Conservation (phyloP, 345 rosid genomes). For the Populus alba region DNA sequence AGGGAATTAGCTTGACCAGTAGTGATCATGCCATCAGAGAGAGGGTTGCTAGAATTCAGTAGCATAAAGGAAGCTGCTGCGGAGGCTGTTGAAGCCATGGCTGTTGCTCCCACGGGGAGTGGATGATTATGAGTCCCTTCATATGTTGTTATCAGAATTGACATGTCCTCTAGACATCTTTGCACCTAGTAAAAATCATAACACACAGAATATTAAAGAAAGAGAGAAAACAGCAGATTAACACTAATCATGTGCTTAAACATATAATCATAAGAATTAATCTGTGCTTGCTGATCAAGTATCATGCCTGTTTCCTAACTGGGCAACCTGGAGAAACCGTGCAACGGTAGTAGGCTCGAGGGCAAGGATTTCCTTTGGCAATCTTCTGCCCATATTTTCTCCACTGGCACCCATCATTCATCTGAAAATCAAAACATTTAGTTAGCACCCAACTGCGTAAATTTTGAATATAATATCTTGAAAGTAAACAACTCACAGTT, state of each 20-base stretch:
- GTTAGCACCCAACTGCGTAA: not conserved
- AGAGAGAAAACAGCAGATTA: not conserved
- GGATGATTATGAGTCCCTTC: constrained; percentile 64
- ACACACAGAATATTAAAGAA: not conserved
- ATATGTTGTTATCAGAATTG: constrained; percentile 58
- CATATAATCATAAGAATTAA: no score
- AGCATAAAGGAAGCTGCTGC: constrained; percentile 48
- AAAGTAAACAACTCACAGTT: constrained; percentile 32
- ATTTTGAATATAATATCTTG: not conserved
- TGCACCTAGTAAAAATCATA: constrained; percentile 35
- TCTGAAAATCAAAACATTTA: constrained; percentile 13
- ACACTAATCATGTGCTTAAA: not conserved
- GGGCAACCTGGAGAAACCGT: constrained; percentile 50
- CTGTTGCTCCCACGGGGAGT: constrained; percentile 58
- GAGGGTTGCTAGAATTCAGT: constrained; percentile 38
- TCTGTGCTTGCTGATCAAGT: not conserved
- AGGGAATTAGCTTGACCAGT: constrained; percentile 15
- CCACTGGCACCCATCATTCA: constrained; percentile 56
- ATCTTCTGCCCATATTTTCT: constrained; percentile 53
- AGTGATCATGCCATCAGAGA: constrained; percentile 15
- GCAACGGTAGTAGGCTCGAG: constrained; percentile 51
- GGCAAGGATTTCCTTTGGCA: constrained; percentile 55
- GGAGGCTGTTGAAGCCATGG: constrained; percentile 56
- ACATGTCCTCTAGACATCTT: constrained; percentile 62
- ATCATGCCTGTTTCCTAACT: constrained; percentile 42